These are phyloP conservation scores for Phaeomoniella chlamydospora DNA, from an alignment of 2,329 filamentous ascomycete species.

Conservation along the genomic window DNA sequence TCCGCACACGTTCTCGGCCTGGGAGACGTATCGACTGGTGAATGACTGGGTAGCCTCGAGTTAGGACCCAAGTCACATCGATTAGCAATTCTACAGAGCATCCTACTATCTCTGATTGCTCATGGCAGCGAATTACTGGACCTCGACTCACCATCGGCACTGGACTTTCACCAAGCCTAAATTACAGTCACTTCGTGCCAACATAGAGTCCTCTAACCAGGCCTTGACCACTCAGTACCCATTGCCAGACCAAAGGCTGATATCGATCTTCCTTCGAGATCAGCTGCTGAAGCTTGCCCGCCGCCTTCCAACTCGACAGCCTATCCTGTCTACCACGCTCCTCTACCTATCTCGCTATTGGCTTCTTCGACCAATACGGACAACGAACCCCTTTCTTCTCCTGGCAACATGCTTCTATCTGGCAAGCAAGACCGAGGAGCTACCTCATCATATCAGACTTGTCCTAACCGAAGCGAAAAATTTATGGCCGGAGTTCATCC, in stretches of 20 bases:
- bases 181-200: slow-evolving; percentile 58
- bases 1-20: too few species aligned
- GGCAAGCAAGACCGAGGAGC: slow-evolving; percentile 96
- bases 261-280: slow-evolving; percentile 86
- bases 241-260: slow-evolving; percentile 63
- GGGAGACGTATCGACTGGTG: too few species aligned
- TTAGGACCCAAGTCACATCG: too few species aligned
- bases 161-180: slow-evolving; percentile 85
- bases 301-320: slow-evolving; percentile 72
- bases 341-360: slow-evolving; percentile 94
- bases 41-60: too few species aligned
- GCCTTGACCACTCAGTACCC: slow-evolving; percentile 64
- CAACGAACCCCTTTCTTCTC: slow-evolving; percentile 85
- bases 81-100: too few species aligned
- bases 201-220: slow-evolving; percentile 63
- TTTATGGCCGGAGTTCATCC: slow-evolving; percentile 69
- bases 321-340: slow-evolving; percentile 85
- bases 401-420: slow-evolving; percentile 89
- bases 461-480: slow-evolving; percentile 75
- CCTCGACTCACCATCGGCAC: slow-evolving; percentile 75
- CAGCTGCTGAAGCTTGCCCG: slow-evolving; percentile 74
- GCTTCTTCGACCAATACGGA: slow-evolving; percentile 74
- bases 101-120: too few species aligned
- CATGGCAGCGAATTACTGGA: slow-evolving; percentile 96
- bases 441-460: slow-evolving; percentile 85